These are phyloP conservation scores for Croton laevigatus DNA, from an alignment of 441 rosid species.

Conservation along the genomic window DNA sequence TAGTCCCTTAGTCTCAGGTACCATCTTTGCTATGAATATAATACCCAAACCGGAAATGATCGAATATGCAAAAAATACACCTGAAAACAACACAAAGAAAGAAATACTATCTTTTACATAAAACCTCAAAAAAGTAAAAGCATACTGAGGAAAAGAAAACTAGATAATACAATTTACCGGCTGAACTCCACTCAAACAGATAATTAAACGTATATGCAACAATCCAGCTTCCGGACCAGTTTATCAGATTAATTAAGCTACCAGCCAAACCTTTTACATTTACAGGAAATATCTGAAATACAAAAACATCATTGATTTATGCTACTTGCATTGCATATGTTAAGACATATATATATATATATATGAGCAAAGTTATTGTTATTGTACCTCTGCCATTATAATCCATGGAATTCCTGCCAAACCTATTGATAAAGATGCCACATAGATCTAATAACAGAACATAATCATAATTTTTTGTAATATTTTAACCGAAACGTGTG, in stretches of 20 bases:
- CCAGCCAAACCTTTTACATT: constrained; percentile 31
- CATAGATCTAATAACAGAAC: constrained; percentile 28
- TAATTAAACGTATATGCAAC: constrained; percentile 25
- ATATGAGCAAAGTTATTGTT: too few relatives aligned
- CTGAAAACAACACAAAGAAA: constrained; percentile 21
- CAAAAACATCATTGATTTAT: background rate
- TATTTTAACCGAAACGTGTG: background rate
- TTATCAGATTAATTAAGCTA: constrained; percentile 26
- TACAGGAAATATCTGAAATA: constrained; percentile 28
- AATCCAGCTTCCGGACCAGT: constrained; percentile 32
- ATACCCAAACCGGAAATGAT: constrained; percentile 33
- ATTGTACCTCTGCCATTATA: constrained; percentile 56
- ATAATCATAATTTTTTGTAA: background rate
- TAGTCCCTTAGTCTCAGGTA: constrained; percentile 74
- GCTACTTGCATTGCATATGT: background rate
- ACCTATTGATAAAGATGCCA: constrained; percentile 31
- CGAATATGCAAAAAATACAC: constrained; percentile 47
- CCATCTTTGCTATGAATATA: constrained; percentile 43
- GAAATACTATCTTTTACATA: background rate
- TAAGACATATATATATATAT: too few relatives aligned
- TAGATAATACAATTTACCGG: constrained; percentile 4
- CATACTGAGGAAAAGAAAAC: background rate
- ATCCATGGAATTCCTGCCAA: constrained; percentile 57
- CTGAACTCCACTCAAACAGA: constrained; percentile 24
- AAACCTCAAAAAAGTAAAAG: background rate